phyloP scores from a whole-genome alignment of 2,329 filamentous ascomycete genomes.

The Clonostachys sp. region DNA sequence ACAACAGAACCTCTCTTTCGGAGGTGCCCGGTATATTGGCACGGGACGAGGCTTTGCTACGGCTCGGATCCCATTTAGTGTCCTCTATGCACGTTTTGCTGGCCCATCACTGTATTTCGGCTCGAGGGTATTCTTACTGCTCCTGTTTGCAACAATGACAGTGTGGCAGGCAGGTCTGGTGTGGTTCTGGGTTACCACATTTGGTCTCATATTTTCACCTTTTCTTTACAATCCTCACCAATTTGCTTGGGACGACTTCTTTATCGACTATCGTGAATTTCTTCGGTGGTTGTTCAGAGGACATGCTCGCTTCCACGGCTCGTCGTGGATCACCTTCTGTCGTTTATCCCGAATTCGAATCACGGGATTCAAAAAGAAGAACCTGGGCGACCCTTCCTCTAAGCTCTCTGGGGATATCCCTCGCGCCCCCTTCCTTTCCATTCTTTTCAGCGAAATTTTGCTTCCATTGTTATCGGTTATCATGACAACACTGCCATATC shows the following conservation, averaged over 20 bases:
- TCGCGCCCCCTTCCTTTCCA: slow-evolving; percentile 81
- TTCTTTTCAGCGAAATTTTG: slow-evolving; percentile 88
- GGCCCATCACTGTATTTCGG: slow-evolving; percentile 96
- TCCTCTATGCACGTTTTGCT: slow-evolving; percentile 94
- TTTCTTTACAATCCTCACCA: slow-evolving; percentile 99
- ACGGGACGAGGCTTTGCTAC: slow-evolving; percentile 99
- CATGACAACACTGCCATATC: slow-evolving; percentile 82
- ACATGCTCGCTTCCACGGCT: slow-evolving; percentile 94
- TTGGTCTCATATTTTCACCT: slow-evolving; percentile 84
- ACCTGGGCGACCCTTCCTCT: slow-evolving; percentile 83
- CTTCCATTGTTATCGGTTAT: slow-evolving; percentile 76
- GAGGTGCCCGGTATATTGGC: slow-evolving; percentile 96
- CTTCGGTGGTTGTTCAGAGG: slow-evolving; percentile 95
- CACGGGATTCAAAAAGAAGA: slow-evolving; percentile 97
- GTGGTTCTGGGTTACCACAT: slow-evolving; percentile 94
- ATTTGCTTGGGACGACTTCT: slow-evolving; percentile 98
- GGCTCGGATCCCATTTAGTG: slow-evolving; percentile 94
- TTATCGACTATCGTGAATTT: slow-evolving; percentile 99
- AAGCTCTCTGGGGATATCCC: slow-evolving; percentile 92
- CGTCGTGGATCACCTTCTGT: slow-evolving; percentile 97
- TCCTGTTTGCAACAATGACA: slow-evolving; percentile 88
- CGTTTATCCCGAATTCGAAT: slow-evolving; percentile 91
- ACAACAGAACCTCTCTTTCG: slow-evolving; percentile 90
- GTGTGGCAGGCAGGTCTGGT: slow-evolving; percentile 85
- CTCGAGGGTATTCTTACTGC: slow-evolving; percentile 84